Base-by-base conservation (phyloP, 2,329 filamentous ascomycete genomes). In the Onygenales sp. region DNA sequence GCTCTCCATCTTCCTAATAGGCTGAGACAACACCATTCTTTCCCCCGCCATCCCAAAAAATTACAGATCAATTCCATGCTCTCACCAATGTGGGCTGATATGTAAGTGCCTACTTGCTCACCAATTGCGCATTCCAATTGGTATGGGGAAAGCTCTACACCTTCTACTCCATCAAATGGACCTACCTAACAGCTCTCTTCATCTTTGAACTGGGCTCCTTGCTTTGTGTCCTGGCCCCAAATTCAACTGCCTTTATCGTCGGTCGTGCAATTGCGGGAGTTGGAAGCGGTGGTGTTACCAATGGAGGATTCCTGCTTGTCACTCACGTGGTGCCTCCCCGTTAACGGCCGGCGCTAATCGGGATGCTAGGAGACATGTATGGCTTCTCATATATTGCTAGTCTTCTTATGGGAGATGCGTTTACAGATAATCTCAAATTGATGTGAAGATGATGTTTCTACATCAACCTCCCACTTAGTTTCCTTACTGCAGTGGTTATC, bases 171-270 rank as follows among this genome's bases (percentile, higher is more conserved):
- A 63, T 65, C 51, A 67, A 67, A 58, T 64, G 58, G 45, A 59
- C 60, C 27, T 67, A 61, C 52, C 52, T 67, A 17, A 44, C 54
- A 11, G 60, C 63, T 13, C 63, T 66, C 31, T 53, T 56, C 9
- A 58, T 66, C 37, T 67, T 67, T 43, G 65, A 67, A 37, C 33
- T 66, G 3, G 65, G 65, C 9, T 60, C 57, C 42, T 49, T 65
- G 39, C 54, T 67, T 49, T 64, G 63, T 43, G 65, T 59, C 14
- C 57, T 57, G 36, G 63, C 63, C 7, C 62, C 63, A 27, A 65
- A 61, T 42, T 66, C 62, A 6, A 61, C 56, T 9, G 56, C 64
- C 13, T 48, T 68, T 34, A 67, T 68, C 34, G 42, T 64, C 36
- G 64, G 65, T 17, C 54, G 65, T 31, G 65, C 64, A 8, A 53